Percentiles rank a stretch among this genome's conserved stretches.
phyloP scores from a whole-genome alignment of 78 protist species.

The Creolimax fragrantissima region DNA sequence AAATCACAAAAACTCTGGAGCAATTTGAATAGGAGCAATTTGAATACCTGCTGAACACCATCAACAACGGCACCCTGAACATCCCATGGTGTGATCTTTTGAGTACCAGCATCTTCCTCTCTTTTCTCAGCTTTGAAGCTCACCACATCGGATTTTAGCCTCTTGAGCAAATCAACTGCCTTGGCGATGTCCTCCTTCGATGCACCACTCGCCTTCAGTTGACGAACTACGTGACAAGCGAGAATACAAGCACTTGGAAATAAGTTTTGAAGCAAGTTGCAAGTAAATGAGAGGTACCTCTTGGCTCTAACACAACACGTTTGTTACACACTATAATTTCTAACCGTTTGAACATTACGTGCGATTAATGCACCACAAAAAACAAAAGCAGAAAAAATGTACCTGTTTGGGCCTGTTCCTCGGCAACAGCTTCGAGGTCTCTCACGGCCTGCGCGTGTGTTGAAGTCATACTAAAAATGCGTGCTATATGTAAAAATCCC shows the following conservation, averaged over 20 bases:
- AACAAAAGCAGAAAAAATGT: not conserved
- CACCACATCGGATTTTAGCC: not conserved
- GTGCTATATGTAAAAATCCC: no score
- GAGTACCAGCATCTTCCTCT: not conserved
- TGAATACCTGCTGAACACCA: constrained; percentile 12
- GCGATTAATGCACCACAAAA: not conserved
- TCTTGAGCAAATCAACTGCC: not conserved
- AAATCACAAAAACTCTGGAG: no score
- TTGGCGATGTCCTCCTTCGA: not conserved
- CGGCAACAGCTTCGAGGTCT: not conserved
- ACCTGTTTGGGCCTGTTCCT: not conserved
- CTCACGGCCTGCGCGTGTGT: not conserved
- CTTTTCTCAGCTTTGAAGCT: not conserved
- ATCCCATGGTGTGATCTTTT: constrained; percentile 38
- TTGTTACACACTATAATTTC: not conserved
- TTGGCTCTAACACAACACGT: not conserved
- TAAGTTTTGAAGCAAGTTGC: not conserved
- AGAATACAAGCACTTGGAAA: not conserved
- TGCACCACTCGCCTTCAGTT: not conserved
- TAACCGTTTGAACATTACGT: not conserved
- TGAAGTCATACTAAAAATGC: not conserved
- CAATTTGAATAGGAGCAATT: no score
- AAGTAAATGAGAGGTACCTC: not conserved
- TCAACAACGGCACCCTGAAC: constrained; percentile 23
- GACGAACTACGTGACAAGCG: not conserved